Conservation (phyloP, 2,329 filamentous ascomycete species). For the Aspergillus sp. region DNA sequence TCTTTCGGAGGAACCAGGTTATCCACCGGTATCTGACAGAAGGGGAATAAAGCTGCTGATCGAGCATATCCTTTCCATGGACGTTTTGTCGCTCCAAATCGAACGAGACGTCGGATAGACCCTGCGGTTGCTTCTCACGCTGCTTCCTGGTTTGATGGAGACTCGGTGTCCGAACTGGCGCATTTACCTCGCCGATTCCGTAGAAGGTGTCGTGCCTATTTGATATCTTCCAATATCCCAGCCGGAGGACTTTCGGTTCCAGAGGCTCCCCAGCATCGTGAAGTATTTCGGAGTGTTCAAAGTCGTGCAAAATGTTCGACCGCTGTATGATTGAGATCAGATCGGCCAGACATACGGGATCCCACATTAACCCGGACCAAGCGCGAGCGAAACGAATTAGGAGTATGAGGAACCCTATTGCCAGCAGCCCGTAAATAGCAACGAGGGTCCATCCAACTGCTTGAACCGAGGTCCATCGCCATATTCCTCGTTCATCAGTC, state of each 20-base stretch:
- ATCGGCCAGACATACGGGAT: constrained; percentile 72
- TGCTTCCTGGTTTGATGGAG: constrained; percentile 22
- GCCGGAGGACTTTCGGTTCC: constrained; percentile 53
- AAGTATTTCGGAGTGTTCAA: constrained; percentile 58
- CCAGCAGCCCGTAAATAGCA: constrained; percentile 60
- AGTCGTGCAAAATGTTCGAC: constrained; percentile 68
- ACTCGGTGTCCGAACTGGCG: constrained; percentile 38
- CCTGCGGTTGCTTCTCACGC: constrained; percentile 22
- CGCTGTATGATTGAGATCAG: constrained; percentile 67
- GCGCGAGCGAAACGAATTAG: constrained; percentile 55
- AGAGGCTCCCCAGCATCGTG: constrained; percentile 37
- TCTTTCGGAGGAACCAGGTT: constrained; percentile 65
- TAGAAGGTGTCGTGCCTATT: constrained; percentile 65
- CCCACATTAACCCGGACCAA: constrained; percentile 74
- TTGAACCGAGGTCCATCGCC: constrained; percentile 73
- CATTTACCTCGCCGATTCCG: constrained; percentile 59
- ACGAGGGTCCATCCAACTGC: constrained; percentile 70
- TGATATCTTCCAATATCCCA: constrained; percentile 79
- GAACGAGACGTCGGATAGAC: constrained; percentile 22
- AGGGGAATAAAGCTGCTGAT: constrained; percentile 43
- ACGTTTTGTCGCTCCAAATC: constrained; percentile 31
- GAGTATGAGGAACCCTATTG: constrained; percentile 49
- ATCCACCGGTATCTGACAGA: constrained; percentile 57
- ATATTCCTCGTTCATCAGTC: constrained; percentile 48
- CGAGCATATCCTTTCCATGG: constrained; percentile 36